Evolutionary conservation across 345 rosid species (phyloP).

Genomic region (Passiflora organensis): DNA sequence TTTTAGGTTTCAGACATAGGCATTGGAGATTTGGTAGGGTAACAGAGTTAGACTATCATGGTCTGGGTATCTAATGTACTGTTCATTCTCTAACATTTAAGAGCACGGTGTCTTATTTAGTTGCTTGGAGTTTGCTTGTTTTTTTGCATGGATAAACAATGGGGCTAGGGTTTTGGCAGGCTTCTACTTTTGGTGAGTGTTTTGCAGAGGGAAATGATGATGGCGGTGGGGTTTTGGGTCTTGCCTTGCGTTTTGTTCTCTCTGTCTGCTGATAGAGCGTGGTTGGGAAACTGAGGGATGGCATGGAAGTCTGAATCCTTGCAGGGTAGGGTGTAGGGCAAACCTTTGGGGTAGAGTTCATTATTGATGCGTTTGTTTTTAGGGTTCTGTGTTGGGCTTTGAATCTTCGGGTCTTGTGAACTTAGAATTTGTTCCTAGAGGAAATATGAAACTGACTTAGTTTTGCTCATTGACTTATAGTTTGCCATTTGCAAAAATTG

Average conservation of each 20-base stretch:
- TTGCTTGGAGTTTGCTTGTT: background rate
- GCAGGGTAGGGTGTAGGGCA: background rate
- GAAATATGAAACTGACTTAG: background rate
- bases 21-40: slow-evolving; percentile 3
- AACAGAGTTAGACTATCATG: slow-evolving; percentile 4
- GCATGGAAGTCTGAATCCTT: background rate
- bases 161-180: slow-evolving; percentile 8
- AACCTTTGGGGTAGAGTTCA: background rate
- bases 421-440: slow-evolving; percentile 4
- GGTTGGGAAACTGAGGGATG: background rate
- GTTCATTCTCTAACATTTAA: background rate
- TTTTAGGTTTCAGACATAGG: background rate
- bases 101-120: background rate
- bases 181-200: background rate
- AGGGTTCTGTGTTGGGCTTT: slow-evolving; percentile 12
- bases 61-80: background rate
- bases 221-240: background rate
- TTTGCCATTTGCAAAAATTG: background rate
- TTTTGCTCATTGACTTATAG: background rate
- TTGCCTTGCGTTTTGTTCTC: background rate
- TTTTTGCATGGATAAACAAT: background rate
- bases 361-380: slow-evolving; percentile 5
- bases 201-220: background rate
- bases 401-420: slow-evolving; percentile 4
- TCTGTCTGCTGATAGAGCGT: background rate